Evolutionary conservation across 305 asterid genomes (phyloP), one percentile per base, ranked within the genome.

Genomic region (Rubia peregrina): DNA sequence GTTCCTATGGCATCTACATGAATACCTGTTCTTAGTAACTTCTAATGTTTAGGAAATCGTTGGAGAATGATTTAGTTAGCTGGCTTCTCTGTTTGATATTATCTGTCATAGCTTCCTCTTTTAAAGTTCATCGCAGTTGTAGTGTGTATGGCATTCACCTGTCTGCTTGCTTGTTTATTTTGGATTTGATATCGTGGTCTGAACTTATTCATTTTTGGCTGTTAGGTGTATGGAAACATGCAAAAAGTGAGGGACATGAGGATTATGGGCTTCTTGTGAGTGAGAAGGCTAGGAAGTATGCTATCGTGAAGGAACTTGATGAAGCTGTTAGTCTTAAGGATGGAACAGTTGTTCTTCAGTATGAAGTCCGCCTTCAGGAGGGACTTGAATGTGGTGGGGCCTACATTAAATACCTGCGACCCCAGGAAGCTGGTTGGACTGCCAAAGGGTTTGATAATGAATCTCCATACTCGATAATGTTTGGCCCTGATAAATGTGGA

Each of bases 331-430:
- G 82, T 66, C 89, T 89, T 62, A 88, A 88, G 83, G 98, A 88
- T 49, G 88, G 84, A 73, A 87, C 97, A 2, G 63, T 84, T 68
- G 96, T 91, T 53, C 98, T 94, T 69, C 99, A 94, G 51, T 94
- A 77, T 40, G 99, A 94, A 80, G 92, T 84, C 56, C 98, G 98
- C 73, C 89, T 94, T 73, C 99, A 94, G 77, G 82, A 86, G 6
- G 98, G 99, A 21, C 98, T 91, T 36, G 99, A 91, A 72, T 91
- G 99, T 75, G 99, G 99, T 59, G 99, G 98, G 75, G 99, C 99
- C 66, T 94, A 94, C 73, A 56, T 94, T 70, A 94, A 94, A 80
- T 91, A 88, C 80, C 97, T 94, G 63, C 97, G 96, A 16, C 98
- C 99, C 5, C 99, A 94, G 75, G 95, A 82, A 21, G 94, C 92